Percentiles rank a stretch among this genome's conserved stretches.
phyloP scores from a whole-genome alignment of 139 green algal species.

The Tetradesmus obliquus region DNA sequence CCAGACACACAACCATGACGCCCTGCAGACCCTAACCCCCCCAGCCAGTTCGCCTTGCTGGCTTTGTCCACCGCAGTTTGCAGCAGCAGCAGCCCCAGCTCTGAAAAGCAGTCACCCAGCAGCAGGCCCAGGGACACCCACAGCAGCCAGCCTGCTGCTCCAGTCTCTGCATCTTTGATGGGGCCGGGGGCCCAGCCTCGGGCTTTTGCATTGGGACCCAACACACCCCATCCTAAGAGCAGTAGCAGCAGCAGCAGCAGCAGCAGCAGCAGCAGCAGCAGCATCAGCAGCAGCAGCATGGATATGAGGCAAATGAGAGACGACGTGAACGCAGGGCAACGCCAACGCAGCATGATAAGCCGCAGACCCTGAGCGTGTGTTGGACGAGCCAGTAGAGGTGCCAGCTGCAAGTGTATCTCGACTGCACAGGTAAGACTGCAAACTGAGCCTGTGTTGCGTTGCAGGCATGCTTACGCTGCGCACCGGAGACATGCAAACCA shows the following conservation, averaged over 20 bases:
- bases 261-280: neutral
- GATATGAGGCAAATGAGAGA: neutral
- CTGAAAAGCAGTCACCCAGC: slow-evolving; percentile 68
- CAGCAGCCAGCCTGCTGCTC: slow-evolving; percentile 65
- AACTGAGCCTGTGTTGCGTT: no score
- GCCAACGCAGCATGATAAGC: no score
- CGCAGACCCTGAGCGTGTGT: no score
- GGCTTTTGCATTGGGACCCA: slow-evolving; percentile 51
- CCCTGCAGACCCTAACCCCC: neutral
- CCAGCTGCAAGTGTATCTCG: no score
- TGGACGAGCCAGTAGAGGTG: no score
- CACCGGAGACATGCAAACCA: no score
- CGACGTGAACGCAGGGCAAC: neutral
- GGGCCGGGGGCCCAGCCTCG: slow-evolving; percentile 64
- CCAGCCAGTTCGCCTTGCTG: neutral
- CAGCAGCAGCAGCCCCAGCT: slow-evolving; percentile 53
- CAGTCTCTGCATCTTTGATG: slow-evolving; percentile 55
- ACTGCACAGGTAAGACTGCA: no score
- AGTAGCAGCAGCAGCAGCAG: neutral
- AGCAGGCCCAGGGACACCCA: slow-evolving; percentile 70
- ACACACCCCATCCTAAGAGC: slow-evolving; percentile 17
- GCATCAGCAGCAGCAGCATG: neutral
- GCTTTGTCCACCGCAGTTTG: slow-evolving; percentile 14
- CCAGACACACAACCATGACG: no score
- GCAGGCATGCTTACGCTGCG: no score